These are phyloP conservation scores for Dipteronia sinensis DNA, from an alignment of 345 rosid species.

Conservation along the genomic window DNA sequence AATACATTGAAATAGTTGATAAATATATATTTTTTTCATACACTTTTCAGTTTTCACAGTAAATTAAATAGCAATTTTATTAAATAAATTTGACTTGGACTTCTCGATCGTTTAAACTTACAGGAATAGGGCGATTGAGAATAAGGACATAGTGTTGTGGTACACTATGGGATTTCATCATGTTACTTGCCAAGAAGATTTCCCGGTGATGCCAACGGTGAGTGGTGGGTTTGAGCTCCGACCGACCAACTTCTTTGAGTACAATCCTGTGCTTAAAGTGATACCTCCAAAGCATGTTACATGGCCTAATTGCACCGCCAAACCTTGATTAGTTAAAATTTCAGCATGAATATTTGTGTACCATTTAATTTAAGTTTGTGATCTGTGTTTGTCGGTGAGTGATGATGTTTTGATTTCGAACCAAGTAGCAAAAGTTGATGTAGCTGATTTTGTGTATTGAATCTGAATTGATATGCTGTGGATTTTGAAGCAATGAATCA, in stretches of 20 bases:
- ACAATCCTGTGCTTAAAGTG: slow-evolving; percentile 31
- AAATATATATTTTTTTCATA: neutral
- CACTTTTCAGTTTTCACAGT: too few relatives aligned
- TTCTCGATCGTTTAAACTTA: too few relatives aligned
- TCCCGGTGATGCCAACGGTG: slow-evolving; percentile 32
- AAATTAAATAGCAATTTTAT: too few relatives aligned
- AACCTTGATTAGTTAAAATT: neutral
- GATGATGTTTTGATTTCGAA: too few relatives aligned
- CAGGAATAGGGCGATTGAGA: slow-evolving; percentile 27
- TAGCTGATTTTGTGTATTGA: too few relatives aligned
- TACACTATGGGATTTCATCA: slow-evolving; percentile 34
- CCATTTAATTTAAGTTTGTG: too few relatives aligned
- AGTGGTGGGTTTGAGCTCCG: slow-evolving; percentile 29
- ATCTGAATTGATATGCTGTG: neutral
- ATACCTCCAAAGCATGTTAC: neutral
- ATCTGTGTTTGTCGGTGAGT: too few relatives aligned
- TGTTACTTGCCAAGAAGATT: slow-evolving; percentile 37
- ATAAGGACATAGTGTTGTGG: slow-evolving; percentile 36
- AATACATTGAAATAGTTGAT: too few relatives aligned
- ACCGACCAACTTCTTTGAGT: slow-evolving; percentile 28
- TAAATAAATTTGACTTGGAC: too few relatives aligned
- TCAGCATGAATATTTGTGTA: too few relatives aligned
- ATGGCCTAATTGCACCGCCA: slow-evolving; percentile 4
- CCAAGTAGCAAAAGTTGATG: too few relatives aligned
- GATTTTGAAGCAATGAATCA: neutral